These are phyloP conservation scores for Syncephalis plumigaleata DNA, from an alignment of 371 early-diverging fungal genomes.

Conservation along the genomic window DNA sequence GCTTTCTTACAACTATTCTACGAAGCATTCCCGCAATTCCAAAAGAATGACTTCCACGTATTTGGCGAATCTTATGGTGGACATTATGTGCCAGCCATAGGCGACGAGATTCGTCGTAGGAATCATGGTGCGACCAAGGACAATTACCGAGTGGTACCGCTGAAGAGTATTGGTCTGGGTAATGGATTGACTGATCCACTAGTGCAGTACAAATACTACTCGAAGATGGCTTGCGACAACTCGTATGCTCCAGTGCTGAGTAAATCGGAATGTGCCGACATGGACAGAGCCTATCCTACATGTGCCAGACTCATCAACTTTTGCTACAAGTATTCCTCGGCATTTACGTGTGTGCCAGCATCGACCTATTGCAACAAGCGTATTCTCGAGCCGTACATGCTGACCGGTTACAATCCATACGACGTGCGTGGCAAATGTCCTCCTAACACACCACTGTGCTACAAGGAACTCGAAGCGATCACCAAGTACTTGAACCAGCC, in stretches of 20 bases:
- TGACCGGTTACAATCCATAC: constrained; percentile 56
- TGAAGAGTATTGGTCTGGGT: constrained; percentile 68
- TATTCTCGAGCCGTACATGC: constrained; percentile 35
- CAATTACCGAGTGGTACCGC: constrained; percentile 28
- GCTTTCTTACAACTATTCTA: constrained; percentile 56
- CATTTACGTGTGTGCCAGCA: constrained; percentile 71
- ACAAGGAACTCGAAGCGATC: constrained; percentile 59
- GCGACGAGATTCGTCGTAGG: constrained; percentile 38
- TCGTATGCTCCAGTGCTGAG: constrained; percentile 59
- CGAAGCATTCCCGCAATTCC: constrained; percentile 29
- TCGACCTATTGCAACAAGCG: constrained; percentile 71
- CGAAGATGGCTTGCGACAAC: constrained; percentile 67
- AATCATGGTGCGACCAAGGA: constrained; percentile 32
- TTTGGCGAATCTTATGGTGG: constrained; percentile 43
- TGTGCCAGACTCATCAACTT: constrained; percentile 58
- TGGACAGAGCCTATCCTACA: constrained; percentile 50
- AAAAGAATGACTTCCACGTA: constrained; percentile 42
- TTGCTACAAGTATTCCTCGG: constrained; percentile 62
- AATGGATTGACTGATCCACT: constrained; percentile 85
- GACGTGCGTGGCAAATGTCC: constrained; percentile 67
- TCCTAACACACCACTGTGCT: constrained; percentile 57
- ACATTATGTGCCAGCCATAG: constrained; percentile 43
- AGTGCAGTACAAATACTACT: constrained; percentile 79
- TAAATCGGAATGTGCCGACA: constrained; percentile 39
- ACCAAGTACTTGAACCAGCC: constrained; percentile 56